A percentile compares a stretch with the other conserved stretches of the same genome.
phyloP scores from a whole-genome alignment of 345 rosid species.

The Toxicodendron radicans region DNA sequence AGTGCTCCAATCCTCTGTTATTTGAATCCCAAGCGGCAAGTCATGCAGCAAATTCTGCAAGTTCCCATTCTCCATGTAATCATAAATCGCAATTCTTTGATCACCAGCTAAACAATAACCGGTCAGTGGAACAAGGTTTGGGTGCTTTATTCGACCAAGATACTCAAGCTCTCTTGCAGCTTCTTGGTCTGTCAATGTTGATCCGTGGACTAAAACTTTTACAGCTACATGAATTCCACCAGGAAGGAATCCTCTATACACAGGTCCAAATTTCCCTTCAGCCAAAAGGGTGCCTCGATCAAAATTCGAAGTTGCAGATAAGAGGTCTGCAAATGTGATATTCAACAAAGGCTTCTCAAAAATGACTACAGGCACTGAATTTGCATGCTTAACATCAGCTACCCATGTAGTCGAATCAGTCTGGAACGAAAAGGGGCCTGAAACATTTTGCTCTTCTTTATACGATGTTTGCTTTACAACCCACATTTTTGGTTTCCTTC shows the following conservation, averaged over 20 bases:
- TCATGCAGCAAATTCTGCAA: slow-evolving; percentile 86
- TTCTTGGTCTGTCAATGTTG: slow-evolving; percentile 85
- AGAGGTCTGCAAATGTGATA: slow-evolving; percentile 84
- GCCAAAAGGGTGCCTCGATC: slow-evolving; percentile 88
- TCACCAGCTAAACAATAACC: slow-evolving; percentile 95
- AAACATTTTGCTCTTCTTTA: slow-evolving; percentile 72
- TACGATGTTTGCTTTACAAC: slow-evolving; percentile 58
- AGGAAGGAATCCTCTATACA: slow-evolving; percentile 84
- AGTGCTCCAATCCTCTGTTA: slow-evolving; percentile 80
- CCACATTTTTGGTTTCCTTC: slow-evolving; percentile 55
- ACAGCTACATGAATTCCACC: slow-evolving; percentile 95
- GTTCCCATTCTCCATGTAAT: slow-evolving; percentile 97
- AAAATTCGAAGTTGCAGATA: slow-evolving; percentile 82
- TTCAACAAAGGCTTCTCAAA: slow-evolving; percentile 89
- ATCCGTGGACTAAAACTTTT: slow-evolving; percentile 86
- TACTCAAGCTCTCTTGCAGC: slow-evolving; percentile 87
- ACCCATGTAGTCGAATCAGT: slow-evolving; percentile 94
- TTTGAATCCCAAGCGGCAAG: slow-evolving; percentile 79
- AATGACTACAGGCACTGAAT: slow-evolving; percentile 66
- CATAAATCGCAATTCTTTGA: slow-evolving; percentile 90
- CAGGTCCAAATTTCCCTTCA: slow-evolving; percentile 92
- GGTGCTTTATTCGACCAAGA: slow-evolving; percentile 88
- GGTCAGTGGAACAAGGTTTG: slow-evolving; percentile 83
- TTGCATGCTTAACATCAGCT: slow-evolving; percentile 90
- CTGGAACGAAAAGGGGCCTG: slow-evolving; percentile 88